Base-by-base conservation (phyloP, 208 protist genomes). In the Wallacemonas sp. region DNA sequence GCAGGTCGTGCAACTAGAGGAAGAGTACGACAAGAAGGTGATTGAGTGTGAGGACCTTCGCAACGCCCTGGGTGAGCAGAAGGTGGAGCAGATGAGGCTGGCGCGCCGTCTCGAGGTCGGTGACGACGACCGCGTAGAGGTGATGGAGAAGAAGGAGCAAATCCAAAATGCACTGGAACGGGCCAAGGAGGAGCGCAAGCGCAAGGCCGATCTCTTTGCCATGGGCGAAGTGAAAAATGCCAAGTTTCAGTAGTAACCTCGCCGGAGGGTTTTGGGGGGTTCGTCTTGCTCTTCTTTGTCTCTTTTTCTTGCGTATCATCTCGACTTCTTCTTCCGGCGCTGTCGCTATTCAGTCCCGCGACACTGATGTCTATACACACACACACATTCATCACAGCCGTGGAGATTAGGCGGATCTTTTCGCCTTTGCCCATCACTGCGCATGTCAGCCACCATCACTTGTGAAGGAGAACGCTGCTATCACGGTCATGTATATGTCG, bases 21-120 rank as follows among this genome's bases (percentile, higher is more conserved):
- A 69, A 37, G 74, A 82, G 45, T 94, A 81, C 70, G 89, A 94
- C 71, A 70, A 70, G 37, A 94, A 94, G 69, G 77, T 94, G 27
- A 86, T 75, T 68, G 89, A 94, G 73, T 92, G 83, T 71, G 89
- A 87, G 61, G 85, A 94, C 22, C 79, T 94, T 53, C 78, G 83
- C 45, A 79, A 85, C 34, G 66, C 65, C 1, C 60, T 94, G 38
- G 77, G 81, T 32, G 89, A 92, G 69, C 87, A 91, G 24, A 94
- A 94, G 64, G 63, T 94, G 26, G 68, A 87, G 59, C 68, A 85
- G 50, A 73, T 94, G 64, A 70, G 75, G 27, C 57, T 89, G 30
- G 44, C 86, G 63, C 85, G 81, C 1, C 71, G 80, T 13, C 73
- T 86, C 37, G 77, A 88, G 42, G 53, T 41, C 33, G 63, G 37